phyloP scores from a whole-genome alignment of 768 basidiomycete genomes.

The Amanita subjunquillea region DNA sequence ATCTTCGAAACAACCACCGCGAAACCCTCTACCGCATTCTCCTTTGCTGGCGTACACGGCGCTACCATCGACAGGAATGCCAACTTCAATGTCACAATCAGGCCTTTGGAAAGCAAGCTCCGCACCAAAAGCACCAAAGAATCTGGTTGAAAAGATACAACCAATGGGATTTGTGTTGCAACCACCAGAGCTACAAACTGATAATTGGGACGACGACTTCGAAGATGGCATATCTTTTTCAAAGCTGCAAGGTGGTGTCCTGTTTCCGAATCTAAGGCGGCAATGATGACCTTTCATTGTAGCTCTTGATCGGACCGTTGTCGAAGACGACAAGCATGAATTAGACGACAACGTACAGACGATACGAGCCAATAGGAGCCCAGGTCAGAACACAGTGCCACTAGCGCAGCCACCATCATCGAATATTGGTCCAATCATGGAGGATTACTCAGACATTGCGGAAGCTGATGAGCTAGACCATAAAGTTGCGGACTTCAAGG shows the following conservation, averaged over 20 bases:
- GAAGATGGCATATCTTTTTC: conserved; percentile 86
- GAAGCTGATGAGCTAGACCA: conserved; percentile 75
- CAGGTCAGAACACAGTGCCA: conserved; percentile 40
- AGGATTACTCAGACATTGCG: conserved; percentile 88
- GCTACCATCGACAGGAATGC: conserved; percentile 19
- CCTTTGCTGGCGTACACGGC: conserved; percentile 34
- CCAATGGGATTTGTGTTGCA: conserved; percentile 59
- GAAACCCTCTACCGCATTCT: conserved; percentile 34
- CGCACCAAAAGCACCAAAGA: conserved; percentile 18
- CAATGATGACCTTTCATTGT: conserved; percentile 5
- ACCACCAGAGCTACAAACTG: conserved; percentile 77
- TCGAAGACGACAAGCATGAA: conserved; percentile 38
- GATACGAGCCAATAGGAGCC: conserved; percentile 68
- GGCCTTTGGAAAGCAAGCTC: conserved; percentile 25
- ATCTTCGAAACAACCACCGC: conserved; percentile 56
- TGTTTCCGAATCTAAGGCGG: background rate
- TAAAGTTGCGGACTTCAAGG: conserved; percentile 82
- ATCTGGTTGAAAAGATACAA: conserved; percentile 44
- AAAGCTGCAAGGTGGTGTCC: conserved; percentile 54
- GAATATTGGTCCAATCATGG: conserved; percentile 60
- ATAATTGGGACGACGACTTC: conserved; percentile 99
- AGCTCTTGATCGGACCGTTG: conserved; percentile 55
- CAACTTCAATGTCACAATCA: conserved; percentile 18
- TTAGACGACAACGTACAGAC: conserved; percentile 73
- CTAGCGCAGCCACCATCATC: conserved; percentile 52